phyloP scores from a whole-genome alignment of 1,284 basidiomycete genomes.

The Amylostereum chailletii region DNA sequence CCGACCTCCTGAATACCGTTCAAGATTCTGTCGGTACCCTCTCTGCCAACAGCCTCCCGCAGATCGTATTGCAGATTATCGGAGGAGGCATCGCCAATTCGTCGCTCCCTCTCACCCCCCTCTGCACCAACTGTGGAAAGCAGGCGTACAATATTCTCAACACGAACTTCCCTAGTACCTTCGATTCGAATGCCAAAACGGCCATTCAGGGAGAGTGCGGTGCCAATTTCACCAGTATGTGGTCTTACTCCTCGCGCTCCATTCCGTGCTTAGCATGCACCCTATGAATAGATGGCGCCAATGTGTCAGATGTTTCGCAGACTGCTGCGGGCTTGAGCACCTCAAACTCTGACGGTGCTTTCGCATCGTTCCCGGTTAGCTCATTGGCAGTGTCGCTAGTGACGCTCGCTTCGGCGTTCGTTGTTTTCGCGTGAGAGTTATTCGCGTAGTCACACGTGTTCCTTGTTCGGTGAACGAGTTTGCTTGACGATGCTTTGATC shows the following conservation, averaged over 20 bases:
- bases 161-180: constrained; percentile 24
- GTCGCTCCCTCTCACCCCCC: constrained; percentile 31
- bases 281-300: constrained; percentile 25
- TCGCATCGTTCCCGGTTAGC: constrained; percentile 13
- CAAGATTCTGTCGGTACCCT: constrained; percentile 34
- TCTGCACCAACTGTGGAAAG: constrained; percentile 50
- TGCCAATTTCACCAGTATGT: constrained; percentile 39
- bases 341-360: constrained; percentile 19
- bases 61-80: constrained; percentile 15
- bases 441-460: not conserved
- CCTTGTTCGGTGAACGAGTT: too few species aligned
- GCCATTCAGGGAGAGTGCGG: constrained; percentile 37
- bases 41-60: constrained; percentile 18
- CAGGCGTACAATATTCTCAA: constrained; percentile 38
- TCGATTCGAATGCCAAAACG: constrained; percentile 14
- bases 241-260: constrained; percentile 3
- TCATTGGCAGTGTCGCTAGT: constrained; percentile 18
- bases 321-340: constrained; percentile 22
- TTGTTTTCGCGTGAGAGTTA: constrained; percentile 22
- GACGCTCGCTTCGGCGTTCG: constrained; percentile 23
- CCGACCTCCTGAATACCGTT: constrained; percentile 37
- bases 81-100: constrained; percentile 12
- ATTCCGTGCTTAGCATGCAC: not conserved
- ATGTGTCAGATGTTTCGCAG: constrained; percentile 28
- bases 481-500: too few species aligned